A percentile compares a stretch with the other conserved stretches of the same genome.
Conservation (phyloP, 768 basidiomycete species). For the Termitomyces bulborhizus region DNA sequence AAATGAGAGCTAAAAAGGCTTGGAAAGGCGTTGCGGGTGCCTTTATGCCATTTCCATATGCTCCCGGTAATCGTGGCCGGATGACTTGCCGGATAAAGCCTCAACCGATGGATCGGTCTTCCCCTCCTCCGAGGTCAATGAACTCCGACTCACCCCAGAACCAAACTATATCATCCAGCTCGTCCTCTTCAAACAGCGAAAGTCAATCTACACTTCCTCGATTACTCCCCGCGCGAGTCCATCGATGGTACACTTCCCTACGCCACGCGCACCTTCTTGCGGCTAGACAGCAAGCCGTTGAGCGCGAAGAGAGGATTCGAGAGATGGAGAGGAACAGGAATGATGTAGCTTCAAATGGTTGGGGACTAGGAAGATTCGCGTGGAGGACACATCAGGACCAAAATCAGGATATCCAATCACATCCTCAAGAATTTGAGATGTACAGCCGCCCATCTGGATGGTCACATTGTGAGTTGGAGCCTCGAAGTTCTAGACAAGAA, state of each 20-base stretch:
- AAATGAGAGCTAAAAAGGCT: slow-evolving; percentile 47
- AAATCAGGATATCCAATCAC: not conserved
- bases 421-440: slow-evolving; percentile 17
- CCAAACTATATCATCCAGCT: slow-evolving; percentile 2
- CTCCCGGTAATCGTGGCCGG: not conserved
- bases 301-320: slow-evolving; percentile 61
- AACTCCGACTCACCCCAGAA: slow-evolving; percentile 4
- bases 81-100: not conserved
- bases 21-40: slow-evolving; percentile 53
- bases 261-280: slow-evolving; percentile 69
- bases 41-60: slow-evolving; percentile 25
- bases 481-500: not conserved
- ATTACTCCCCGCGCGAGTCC: slow-evolving; percentile 34
- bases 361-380: slow-evolving; percentile 72
- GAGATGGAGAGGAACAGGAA: slow-evolving; percentile 41
- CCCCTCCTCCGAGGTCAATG: not conserved
- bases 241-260: slow-evolving; percentile 52
- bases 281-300: slow-evolving; percentile 62
- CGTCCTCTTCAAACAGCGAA: slow-evolving; percentile 12
- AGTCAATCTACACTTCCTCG: slow-evolving; percentile 26
- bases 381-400: slow-evolving; percentile 23
- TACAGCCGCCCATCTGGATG: slow-evolving; percentile 10
- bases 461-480: not conserved
- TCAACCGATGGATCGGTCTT: not conserved
- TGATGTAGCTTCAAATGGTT: slow-evolving; percentile 37